A percentile compares a stretch with the other conserved stretches of the same genome.
Evolutionary conservation across 1,284 basidiomycete genomes (phyloP).

Genomic region (Gomphus sp.): DNA sequence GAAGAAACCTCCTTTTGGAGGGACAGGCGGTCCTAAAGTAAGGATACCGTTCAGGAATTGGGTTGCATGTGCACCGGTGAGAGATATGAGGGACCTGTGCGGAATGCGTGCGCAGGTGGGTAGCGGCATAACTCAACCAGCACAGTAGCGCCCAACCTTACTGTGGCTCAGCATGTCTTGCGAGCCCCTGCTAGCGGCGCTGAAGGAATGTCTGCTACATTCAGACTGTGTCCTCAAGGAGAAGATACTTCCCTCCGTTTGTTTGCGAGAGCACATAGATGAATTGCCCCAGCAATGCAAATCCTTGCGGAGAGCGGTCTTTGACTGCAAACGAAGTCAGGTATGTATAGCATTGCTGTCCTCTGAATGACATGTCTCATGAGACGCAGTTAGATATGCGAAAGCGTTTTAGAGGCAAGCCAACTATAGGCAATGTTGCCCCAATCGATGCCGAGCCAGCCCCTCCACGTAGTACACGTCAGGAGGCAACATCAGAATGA

Average conservation of each 20-base stretch:
- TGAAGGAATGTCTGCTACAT: conserved; percentile 71
- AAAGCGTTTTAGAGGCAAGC: conserved; percentile 70
- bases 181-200: conserved; percentile 58
- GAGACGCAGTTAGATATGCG: conserved; percentile 65
- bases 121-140: conserved; percentile 29
- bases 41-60: conserved; percentile 88
- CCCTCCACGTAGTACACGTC: neutral
- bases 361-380: neutral
- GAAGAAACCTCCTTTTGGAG: conserved; percentile 52
- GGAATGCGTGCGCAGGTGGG: conserved; percentile 57
- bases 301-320: conserved; percentile 66
- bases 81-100: conserved; percentile 58
- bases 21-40: conserved; percentile 46
- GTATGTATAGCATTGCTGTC: conserved; percentile 33
- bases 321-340: conserved; percentile 84
- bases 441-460: neutral
- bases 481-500: neutral
- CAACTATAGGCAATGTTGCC: neutral
- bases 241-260: conserved; percentile 65
- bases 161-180: conserved; percentile 52
- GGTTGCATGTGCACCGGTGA: conserved; percentile 75
- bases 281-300: conserved; percentile 73
- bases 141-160: conserved; percentile 11
- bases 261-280: conserved; percentile 59
- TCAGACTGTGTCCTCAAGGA: conserved; percentile 79